Evolutionary conservation across 2,329 filamentous ascomycete species (phyloP).

Genomic region (Cladosporium sp.): DNA sequence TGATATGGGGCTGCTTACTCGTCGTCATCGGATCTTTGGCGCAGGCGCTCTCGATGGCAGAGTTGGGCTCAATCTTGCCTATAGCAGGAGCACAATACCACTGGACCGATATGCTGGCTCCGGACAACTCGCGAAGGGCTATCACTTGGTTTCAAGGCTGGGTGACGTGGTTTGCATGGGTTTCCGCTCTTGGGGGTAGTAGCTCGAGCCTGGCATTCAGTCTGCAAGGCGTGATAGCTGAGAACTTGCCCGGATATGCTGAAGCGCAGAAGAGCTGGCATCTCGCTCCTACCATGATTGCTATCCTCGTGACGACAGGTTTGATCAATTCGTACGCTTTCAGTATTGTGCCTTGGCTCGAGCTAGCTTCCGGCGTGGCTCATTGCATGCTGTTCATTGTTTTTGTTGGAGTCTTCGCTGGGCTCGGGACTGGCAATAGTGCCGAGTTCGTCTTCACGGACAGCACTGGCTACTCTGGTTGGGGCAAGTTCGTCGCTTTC

Average conservation of each 20-base stretch:
- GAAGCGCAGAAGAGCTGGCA: slow-evolving; percentile 33
- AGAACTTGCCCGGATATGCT: slow-evolving; percentile 28
- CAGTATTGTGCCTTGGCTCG: slow-evolving; percentile 29
- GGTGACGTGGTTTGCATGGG: slow-evolving; percentile 40
- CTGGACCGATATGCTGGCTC: slow-evolving; percentile 18
- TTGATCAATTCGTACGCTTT: slow-evolving; percentile 34
- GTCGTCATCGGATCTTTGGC: not conserved
- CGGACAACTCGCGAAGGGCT: slow-evolving; percentile 12
- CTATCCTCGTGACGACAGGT: slow-evolving; percentile 29
- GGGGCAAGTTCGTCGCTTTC: slow-evolving; percentile 9
- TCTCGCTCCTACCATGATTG: slow-evolving; percentile 35
- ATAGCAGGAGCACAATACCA: slow-evolving; percentile 19
- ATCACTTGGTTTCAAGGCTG: slow-evolving; percentile 29
- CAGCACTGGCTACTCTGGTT: slow-evolving; percentile 4
- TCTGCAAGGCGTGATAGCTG: slow-evolving; percentile 22
- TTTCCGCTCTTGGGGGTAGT: slow-evolving; percentile 32
- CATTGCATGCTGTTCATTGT: slow-evolving; percentile 16
- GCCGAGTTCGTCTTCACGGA: slow-evolving; percentile 14
- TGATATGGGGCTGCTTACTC: slow-evolving; percentile 14
- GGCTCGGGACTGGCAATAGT: slow-evolving; percentile 10
- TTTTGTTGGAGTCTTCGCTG: slow-evolving; percentile 14
- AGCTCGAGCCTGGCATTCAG: slow-evolving; percentile 27
- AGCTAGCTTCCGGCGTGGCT: slow-evolving; percentile 14
- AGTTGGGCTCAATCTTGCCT: slow-evolving; percentile 30
- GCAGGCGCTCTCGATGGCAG: slow-evolving; percentile 19